Conservation (phyloP, 106 monocot genomes). For the Vanilla planifolia region DNA sequence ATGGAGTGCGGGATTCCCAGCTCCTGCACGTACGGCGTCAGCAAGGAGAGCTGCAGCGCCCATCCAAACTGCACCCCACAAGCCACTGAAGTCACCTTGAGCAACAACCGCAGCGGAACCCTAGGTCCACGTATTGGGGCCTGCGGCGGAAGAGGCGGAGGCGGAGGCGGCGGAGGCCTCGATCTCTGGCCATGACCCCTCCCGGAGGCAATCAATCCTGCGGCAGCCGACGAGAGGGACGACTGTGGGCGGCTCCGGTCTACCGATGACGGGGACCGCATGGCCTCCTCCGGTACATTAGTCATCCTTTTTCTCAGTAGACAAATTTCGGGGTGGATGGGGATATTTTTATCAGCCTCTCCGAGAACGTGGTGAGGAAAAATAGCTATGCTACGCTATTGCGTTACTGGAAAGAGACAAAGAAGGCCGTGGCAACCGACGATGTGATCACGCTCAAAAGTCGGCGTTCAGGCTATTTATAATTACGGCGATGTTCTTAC, state of each 20-base stretch:
- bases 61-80: constrained; percentile 72
- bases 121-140: neutral
- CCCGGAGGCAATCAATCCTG: neutral
- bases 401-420: neutral
- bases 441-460: neutral
- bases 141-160: constrained; percentile 8
- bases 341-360: neutral
- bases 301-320: too few species aligned
- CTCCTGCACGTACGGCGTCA: constrained; percentile 76
- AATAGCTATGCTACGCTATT: neutral
- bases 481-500: neutral
- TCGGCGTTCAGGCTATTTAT: neutral
- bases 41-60: constrained; percentile 71
- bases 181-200: neutral
- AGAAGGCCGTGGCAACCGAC: neutral
- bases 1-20: constrained; percentile 61
- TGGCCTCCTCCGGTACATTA: neutral
- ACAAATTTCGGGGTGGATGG: neutral
- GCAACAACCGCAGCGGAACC: constrained; percentile 25
- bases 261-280: neutral
- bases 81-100: constrained; percentile 35
- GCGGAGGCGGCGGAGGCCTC: constrained; percentile 12
- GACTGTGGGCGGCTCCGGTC: neutral
- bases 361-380: neutral
- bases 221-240: constrained; percentile 4